Percentiles rank a stretch among this genome's conserved stretches.
Conservation (phyloP, 2,329 filamentous ascomycete genomes). For the Colletotrichum lupini region DNA sequence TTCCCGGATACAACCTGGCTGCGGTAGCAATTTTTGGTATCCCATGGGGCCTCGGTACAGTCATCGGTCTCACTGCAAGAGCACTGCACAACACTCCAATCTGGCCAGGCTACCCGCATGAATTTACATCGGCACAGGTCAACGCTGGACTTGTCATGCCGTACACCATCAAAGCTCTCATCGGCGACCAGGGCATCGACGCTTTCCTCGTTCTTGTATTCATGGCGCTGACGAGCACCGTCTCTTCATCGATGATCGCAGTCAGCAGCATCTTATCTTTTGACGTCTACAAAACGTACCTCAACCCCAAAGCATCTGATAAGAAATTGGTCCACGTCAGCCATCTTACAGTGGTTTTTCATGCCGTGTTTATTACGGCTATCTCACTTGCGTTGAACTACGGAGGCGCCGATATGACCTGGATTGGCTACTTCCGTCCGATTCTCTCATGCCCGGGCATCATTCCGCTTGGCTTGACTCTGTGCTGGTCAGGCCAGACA, state of each 20-base stretch:
- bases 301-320: background rate
- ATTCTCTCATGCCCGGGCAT: background rate
- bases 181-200: background rate
- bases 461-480: background rate
- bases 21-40: conserved; percentile 7
- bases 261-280: background rate
- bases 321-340: background rate
- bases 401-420: background rate
- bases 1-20: background rate
- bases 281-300: background rate
- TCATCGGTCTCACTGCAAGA: background rate
- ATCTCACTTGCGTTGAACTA: background rate
- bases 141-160: background rate
- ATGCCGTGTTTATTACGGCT: background rate
- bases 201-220: background rate
- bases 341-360: background rate
- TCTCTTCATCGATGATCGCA: background rate
- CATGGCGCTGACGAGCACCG: background rate
- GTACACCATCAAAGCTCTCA: background rate
- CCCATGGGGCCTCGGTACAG: conserved; percentile 12
- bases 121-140: background rate
- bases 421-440: background rate
- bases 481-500: background rate
- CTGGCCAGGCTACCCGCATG: conserved; percentile 49
- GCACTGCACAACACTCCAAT: background rate